Percentiles rank a stretch among this genome's conserved stretches.
Conservation (phyloP, 2,329 filamentous ascomycete genomes). For the Phyllosticta citriasiana region DNA sequence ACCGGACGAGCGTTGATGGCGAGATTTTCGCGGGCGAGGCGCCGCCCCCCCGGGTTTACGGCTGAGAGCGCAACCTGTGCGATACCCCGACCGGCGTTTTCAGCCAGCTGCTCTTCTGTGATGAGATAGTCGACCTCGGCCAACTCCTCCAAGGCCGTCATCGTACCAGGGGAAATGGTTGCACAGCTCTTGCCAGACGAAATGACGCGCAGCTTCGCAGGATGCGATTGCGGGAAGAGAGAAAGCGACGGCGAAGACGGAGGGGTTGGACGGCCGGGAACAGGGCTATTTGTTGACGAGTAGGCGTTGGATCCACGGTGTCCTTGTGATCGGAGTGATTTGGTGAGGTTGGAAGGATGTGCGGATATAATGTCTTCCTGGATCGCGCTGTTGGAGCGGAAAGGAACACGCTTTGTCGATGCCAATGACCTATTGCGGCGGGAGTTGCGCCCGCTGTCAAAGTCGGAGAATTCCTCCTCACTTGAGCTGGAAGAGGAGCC, state of each 20-base stretch:
- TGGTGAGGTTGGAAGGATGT: constrained; percentile 16
- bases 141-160: constrained; percentile 87
- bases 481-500: constrained; percentile 21
- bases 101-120: constrained; percentile 80
- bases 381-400: constrained; percentile 30
- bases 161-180: constrained; percentile 61
- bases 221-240: constrained; percentile 5
- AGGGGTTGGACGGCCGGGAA: constrained; percentile 21
- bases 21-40: constrained; percentile 39
- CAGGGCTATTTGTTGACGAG: constrained; percentile 26
- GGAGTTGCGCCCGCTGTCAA: constrained; percentile 29
- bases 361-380: constrained; percentile 26
- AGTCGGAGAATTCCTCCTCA: constrained; percentile 27
- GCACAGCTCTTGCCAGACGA: constrained; percentile 46
- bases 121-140: constrained; percentile 80
- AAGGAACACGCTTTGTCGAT: constrained; percentile 28
- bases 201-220: constrained; percentile 37
- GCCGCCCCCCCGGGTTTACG: constrained; percentile 49
- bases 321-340: constrained; percentile 4
- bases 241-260: constrained; percentile 26
- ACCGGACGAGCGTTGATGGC: constrained; percentile 39
- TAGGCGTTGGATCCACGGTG: constrained; percentile 8
- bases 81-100: constrained; percentile 82
- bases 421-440: constrained; percentile 30
- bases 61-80: constrained; percentile 70